Evolutionary conservation across 305 asterid species (phyloP).

Genomic region (Fraxinus nigra): DNA sequence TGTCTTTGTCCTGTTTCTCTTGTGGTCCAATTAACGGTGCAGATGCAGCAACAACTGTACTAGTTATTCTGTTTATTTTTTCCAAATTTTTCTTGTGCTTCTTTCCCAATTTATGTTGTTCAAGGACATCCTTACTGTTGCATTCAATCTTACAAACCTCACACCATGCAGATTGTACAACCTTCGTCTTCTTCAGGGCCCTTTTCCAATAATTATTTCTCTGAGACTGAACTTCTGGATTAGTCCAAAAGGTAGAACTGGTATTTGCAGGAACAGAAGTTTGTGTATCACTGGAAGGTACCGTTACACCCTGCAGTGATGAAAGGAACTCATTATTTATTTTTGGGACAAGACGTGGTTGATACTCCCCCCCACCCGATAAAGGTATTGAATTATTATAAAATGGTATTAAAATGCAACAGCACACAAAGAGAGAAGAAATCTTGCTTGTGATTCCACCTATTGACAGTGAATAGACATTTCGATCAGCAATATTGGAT

Average conservation of each 20-base stretch:
- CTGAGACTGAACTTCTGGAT: conserved; percentile 26
- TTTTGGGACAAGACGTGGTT: neutral
- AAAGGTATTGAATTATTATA: neutral
- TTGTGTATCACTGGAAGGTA: conserved; percentile 10
- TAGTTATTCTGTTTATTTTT: conserved; percentile 31
- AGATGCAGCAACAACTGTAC: conserved; percentile 9
- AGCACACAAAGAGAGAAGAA: neutral
- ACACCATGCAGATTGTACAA: conserved; percentile 57
- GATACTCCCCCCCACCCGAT: neutral
- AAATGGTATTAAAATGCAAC: neutral
- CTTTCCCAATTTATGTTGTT: conserved; percentile 59
- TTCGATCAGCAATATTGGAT: neutral
- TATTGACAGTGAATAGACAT: neutral
- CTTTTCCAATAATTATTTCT: conserved; percentile 26
- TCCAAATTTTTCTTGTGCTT: conserved; percentile 62
- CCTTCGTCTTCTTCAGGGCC: conserved; percentile 43
- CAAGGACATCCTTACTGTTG: conserved; percentile 54
- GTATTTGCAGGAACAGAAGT: conserved; percentile 8
- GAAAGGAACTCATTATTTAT: neutral
- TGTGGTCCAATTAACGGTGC: conserved; percentile 43
- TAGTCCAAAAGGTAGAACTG: conserved; percentile 19
- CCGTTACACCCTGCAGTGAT: conserved; percentile 21
- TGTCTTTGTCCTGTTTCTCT: conserved; percentile 43
- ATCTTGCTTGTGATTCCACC: neutral
- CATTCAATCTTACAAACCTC: conserved; percentile 63